Evolutionary conservation across 805 yeast genomes (phyloP).

Genomic region (Barnettozyma sp.): DNA sequence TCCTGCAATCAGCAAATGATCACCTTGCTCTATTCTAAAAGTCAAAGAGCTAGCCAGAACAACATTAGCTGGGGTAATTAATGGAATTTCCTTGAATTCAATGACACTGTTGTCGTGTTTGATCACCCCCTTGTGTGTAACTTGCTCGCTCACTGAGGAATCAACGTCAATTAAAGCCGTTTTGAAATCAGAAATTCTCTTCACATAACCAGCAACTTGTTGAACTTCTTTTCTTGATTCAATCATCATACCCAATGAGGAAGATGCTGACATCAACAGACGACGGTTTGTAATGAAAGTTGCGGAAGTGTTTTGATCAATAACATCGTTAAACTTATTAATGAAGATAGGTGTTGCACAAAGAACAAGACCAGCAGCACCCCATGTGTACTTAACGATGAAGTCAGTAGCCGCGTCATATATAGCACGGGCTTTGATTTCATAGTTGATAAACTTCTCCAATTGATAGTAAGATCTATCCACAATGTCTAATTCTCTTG

Average conservation of each 20-base stretch:
- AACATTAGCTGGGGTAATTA: conserved; percentile 80
- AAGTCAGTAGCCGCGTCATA: conserved; percentile 85
- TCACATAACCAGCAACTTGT: conserved; percentile 75
- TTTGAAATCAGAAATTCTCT: conserved; percentile 66
- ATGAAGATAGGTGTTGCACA: conserved; percentile 87
- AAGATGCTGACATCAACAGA: conserved; percentile 74
- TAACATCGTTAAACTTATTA: conserved; percentile 34
- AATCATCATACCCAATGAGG: conserved; percentile 80
- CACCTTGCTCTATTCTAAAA: conserved; percentile 72
- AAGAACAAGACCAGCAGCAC: conserved; percentile 84
- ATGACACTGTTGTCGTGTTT: conserved; percentile 52
- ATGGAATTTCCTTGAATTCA: conserved; percentile 68
- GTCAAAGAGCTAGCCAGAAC: conserved; percentile 57
- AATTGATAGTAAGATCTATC: conserved; percentile 78
- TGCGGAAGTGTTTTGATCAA: conserved; percentile 53
- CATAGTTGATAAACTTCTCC: conserved; percentile 69
- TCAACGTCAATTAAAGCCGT: conserved; percentile 50
- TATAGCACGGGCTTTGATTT: conserved; percentile 65
- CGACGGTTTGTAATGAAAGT: conserved; percentile 86
- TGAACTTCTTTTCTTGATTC: conserved; percentile 79
- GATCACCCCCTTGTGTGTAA: conserved; percentile 23
- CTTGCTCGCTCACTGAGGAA: conserved; percentile 18
- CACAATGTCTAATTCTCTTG: conserved; percentile 65
- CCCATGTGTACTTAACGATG: conserved; percentile 89
- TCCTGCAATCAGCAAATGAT: conserved; percentile 84